These are phyloP conservation scores for Phytophthora crassamura DNA, from an alignment of 352 stramenopile species.

Conservation along the genomic window DNA sequence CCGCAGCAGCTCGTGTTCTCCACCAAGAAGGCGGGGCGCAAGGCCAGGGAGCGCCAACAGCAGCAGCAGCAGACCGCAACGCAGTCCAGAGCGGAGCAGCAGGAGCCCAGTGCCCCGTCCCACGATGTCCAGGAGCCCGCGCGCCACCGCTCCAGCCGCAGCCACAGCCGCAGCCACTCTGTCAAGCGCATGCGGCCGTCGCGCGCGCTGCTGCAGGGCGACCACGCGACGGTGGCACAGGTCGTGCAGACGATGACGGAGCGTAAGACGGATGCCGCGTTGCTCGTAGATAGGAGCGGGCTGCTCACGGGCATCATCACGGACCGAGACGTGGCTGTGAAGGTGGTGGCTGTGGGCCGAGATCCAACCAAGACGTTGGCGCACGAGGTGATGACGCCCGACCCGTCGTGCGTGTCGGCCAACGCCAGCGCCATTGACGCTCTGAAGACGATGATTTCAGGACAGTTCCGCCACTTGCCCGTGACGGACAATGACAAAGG, in stretches of 20 bases:
- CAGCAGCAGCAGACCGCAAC: slow-evolving; percentile 6
- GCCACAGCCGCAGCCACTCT: slow-evolving; percentile 32
- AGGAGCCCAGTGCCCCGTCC: slow-evolving; percentile 12
- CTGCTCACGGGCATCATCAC: slow-evolving; percentile 96
- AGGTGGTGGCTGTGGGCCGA: slow-evolving; percentile 92
- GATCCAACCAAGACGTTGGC: slow-evolving; percentile 81
- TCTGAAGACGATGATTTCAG: slow-evolving; percentile 97
- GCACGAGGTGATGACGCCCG: slow-evolving; percentile 94
- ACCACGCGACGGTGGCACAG: slow-evolving; percentile 73
- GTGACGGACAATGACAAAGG: slow-evolving; percentile 92
- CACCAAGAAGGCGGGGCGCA: slow-evolving; percentile 60
- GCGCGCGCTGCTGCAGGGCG: slow-evolving; percentile 71
- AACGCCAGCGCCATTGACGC: slow-evolving; percentile 95
- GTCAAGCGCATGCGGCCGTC: slow-evolving; percentile 75
- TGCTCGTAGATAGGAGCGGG: slow-evolving; percentile 91
- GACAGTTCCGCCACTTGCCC: slow-evolving; percentile 96
- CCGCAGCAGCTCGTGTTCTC: slow-evolving; percentile 68
- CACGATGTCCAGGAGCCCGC: slow-evolving; percentile 11
- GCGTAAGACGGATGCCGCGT: slow-evolving; percentile 92
- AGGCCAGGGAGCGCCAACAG: slow-evolving; percentile 32
- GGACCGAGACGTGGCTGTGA: slow-evolving; percentile 95
- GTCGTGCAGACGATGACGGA: slow-evolving; percentile 88
- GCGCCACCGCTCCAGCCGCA: slow-evolving; percentile 34
- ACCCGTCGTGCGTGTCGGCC: slow-evolving; percentile 94
- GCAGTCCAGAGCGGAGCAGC: slow-evolving; percentile 16